Conservation (phyloP, 2,329 filamentous ascomycete species). For the Stagonosporopsis tanaceti region DNA sequence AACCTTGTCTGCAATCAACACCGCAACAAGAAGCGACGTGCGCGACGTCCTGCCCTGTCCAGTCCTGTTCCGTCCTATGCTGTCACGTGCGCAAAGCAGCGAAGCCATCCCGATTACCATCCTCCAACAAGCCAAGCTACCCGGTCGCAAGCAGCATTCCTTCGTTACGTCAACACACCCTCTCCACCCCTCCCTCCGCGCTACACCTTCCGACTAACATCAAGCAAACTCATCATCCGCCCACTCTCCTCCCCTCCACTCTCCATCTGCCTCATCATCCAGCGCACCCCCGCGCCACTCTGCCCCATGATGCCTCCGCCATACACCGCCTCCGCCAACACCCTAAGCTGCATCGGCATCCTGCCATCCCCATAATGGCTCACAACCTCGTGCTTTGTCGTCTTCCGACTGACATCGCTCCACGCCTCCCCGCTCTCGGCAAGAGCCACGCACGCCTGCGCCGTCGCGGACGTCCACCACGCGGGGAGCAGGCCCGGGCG, state of each 20-base stretch:
- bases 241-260: conserved; percentile 8
- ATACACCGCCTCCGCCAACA: conserved; percentile 35
- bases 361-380: conserved; percentile 31
- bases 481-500: conserved; percentile 26
- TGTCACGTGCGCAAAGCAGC: no score
- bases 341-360: conserved; percentile 39
- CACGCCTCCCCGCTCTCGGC: conserved; percentile 23
- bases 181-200: no score
- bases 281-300: conserved; percentile 25
- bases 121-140: no score
- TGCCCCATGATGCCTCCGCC: conserved; percentile 25
- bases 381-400: conserved; percentile 29
- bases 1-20: no score
- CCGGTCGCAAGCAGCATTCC: no score
- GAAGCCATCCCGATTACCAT: no score
- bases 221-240: conserved; percentile 14
- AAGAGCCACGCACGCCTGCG: conserved; percentile 30
- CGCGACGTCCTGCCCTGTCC: no score
- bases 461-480: conserved; percentile 35
- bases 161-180: no score
- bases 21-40: no score
- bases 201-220: conserved; percentile 3
- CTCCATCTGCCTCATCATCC: conserved; percentile 31
- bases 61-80: no score
- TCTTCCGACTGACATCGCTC: conserved; percentile 24